phyloP scores from a whole-genome alignment of 2,329 filamentous ascomycete species.

The Bimuria novae-zelandiae region DNA sequence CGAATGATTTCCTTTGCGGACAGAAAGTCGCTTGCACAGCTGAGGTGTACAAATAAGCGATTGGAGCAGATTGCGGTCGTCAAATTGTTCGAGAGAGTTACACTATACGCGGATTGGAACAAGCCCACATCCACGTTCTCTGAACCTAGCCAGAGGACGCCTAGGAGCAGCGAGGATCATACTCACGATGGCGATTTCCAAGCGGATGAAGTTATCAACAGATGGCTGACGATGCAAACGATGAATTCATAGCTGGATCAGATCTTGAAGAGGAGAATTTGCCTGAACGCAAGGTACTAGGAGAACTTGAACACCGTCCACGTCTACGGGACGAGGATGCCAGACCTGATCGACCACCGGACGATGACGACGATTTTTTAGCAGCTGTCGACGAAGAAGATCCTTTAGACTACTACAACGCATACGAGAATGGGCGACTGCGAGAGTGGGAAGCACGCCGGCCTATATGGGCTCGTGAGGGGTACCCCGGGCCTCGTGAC shows the following conservation, averaged over 20 bases:
- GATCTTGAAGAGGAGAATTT: no score
- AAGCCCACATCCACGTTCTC: no score
- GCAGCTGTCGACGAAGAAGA: no score
- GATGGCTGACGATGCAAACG: background rate
- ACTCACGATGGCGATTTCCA: background rate
- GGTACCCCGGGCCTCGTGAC: background rate
- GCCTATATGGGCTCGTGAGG: background rate
- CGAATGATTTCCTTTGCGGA: background rate
- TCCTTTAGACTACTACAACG: background rate
- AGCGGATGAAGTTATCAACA: no score
- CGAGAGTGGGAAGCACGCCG: background rate
- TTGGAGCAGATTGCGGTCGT: slow-evolving; percentile 3
- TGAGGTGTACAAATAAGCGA: background rate
- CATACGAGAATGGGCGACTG: background rate
- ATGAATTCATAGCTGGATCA: background rate
- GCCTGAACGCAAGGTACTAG: no score
- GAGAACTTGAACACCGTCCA: no score
- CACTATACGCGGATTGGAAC: slow-evolving; percentile 9
- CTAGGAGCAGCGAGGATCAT: no score
- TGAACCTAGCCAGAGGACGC: no score
- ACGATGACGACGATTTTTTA: no score
- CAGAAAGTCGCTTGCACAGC: background rate
- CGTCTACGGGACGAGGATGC: no score
- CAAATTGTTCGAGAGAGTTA: background rate
- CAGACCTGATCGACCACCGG: no score